phyloP scores from a whole-genome alignment of 2,329 filamentous ascomycete species.

The Thermoascus crustaceus region DNA sequence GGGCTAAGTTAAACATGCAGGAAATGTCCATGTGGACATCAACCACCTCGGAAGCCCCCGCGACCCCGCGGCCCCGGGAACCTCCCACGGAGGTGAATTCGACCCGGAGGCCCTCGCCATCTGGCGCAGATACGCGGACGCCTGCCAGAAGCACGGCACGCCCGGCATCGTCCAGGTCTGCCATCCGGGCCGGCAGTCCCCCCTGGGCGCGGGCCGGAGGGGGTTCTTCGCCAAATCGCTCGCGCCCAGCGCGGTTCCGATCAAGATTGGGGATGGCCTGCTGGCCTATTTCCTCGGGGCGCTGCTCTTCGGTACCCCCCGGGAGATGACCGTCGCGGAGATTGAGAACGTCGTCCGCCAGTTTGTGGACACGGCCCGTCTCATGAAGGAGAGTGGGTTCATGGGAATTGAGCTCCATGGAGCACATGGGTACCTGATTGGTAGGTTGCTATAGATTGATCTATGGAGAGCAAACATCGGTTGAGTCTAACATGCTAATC shows the following conservation, averaged over 20 bases:
- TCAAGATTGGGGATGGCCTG: slow-evolving; percentile 31
- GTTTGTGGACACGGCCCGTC: slow-evolving; percentile 47
- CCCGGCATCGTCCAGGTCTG: slow-evolving; percentile 38
- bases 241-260: slow-evolving; percentile 33
- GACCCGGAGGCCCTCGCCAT: slow-evolving; percentile 9
- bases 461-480: no score
- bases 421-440: slow-evolving; percentile 44
- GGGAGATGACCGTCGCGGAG: slow-evolving; percentile 48
- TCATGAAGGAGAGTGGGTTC: slow-evolving; percentile 45
- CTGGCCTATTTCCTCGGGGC: slow-evolving; percentile 24
- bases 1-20: no score
- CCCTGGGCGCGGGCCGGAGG: slow-evolving; percentile 31
- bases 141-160: slow-evolving; percentile 29
- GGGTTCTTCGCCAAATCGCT: slow-evolving; percentile 21
- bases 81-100: neutral
- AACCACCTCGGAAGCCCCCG: slow-evolving; percentile 30
- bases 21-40: slow-evolving; percentile 39
- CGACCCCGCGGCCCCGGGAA: slow-evolving; percentile 16
- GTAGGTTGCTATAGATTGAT: slow-evolving; percentile 26
- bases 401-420: slow-evolving; percentile 48
- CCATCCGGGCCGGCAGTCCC: slow-evolving; percentile 39
- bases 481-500: no score
- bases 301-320: slow-evolving; percentile 42
- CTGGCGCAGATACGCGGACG: slow-evolving; percentile 23
- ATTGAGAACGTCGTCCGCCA: slow-evolving; percentile 46